Percentiles rank a stretch among this genome's conserved stretches.
These are phyloP conservation scores for Phaeosphaeria sp. DNA, from an alignment of 2,329 filamentous ascomycete genomes.

Conservation along the genomic window DNA sequence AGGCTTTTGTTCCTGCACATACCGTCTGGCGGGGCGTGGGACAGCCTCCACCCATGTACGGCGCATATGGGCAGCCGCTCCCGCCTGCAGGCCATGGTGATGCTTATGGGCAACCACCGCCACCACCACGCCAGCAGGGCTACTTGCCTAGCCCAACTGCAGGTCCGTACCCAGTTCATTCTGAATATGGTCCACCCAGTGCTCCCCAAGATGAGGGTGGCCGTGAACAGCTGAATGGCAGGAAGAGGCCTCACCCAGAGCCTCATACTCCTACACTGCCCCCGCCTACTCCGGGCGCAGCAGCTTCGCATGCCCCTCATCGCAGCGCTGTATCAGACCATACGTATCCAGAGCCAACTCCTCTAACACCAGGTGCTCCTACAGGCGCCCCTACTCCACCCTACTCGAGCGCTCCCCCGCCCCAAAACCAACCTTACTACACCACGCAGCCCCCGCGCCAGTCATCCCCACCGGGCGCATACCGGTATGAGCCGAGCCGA, in stretches of 20 bases:
- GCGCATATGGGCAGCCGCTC: conserved; percentile 59
- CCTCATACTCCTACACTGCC: conserved; percentile 59
- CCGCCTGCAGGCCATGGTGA: conserved; percentile 47
- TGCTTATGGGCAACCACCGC: conserved; percentile 40
- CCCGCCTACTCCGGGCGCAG: conserved; percentile 55
- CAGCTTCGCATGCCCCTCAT: conserved; percentile 50
- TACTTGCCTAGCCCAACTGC: conserved; percentile 55
- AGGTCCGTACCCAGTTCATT: conserved; percentile 50
- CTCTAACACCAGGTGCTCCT: conserved; percentile 54
- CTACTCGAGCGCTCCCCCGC: conserved; percentile 48
- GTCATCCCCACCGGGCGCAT: conserved; percentile 51
- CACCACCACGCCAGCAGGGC: conserved; percentile 41
- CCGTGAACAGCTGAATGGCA: conserved; percentile 49
- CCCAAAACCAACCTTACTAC: conserved; percentile 51
- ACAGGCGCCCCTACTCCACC: conserved; percentile 52
- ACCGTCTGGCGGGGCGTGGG: conserved; percentile 63
- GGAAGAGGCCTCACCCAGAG: conserved; percentile 57
- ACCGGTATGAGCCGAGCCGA: conserved; percentile 51
- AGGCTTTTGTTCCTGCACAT: conserved; percentile 76
- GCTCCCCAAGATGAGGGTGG: conserved; percentile 47
- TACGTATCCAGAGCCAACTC: conserved; percentile 52
- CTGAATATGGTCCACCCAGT: conserved; percentile 40
- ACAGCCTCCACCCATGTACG: conserved; percentile 58
- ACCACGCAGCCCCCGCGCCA: conserved; percentile 47
- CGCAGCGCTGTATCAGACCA: conserved; percentile 46